Percentiles rank a stretch among this genome's conserved stretches.
Conservation (phyloP, 2,329 filamentous ascomycete genomes). For the Gnomoniopsis smithogilvyi region DNA sequence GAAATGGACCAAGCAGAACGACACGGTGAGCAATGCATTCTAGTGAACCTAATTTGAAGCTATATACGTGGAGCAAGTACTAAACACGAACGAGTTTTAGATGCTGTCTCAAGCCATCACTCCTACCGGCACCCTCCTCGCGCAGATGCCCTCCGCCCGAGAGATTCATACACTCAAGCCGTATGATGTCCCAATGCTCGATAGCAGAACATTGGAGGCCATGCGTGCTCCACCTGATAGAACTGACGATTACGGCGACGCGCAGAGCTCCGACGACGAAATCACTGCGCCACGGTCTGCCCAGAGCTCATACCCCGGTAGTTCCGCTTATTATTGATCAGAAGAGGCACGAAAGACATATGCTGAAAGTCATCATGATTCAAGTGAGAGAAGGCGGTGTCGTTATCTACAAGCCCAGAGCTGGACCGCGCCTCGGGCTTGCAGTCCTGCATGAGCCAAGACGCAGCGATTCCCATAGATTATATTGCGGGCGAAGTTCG, state of each 20-base stretch:
- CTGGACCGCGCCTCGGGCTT: too few relatives aligned
- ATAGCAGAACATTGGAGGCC: conserved; percentile 59
- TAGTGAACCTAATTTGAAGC: background rate
- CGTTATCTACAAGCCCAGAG: background rate
- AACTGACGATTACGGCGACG: conserved; percentile 37
- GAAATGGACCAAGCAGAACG: conserved; percentile 92
- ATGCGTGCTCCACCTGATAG: conserved; percentile 54
- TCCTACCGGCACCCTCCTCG: conserved; percentile 65
- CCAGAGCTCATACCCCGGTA: conserved; percentile 13
- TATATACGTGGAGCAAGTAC: background rate
- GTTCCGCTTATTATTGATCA: conserved; percentile 19
- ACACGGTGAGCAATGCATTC: conserved; percentile 62
- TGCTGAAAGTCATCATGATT: background rate
- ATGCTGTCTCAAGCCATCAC: conserved; percentile 80
- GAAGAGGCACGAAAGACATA: background rate
- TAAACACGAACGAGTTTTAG: conserved; percentile 38
- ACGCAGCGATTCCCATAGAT: too few relatives aligned
- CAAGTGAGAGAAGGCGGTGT: background rate
- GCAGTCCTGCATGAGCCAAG: too few relatives aligned
- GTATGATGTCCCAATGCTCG: conserved; percentile 64
- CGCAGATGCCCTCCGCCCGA: conserved; percentile 81
- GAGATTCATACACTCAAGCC: conserved; percentile 75
- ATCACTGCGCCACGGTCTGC: conserved; percentile 20
- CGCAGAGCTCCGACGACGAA: conserved; percentile 41
- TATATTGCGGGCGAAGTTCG: background rate